These are phyloP conservation scores for Akanthomyces muscarius DNA, from an alignment of 2,329 filamentous ascomycete genomes.

Conservation along the genomic window DNA sequence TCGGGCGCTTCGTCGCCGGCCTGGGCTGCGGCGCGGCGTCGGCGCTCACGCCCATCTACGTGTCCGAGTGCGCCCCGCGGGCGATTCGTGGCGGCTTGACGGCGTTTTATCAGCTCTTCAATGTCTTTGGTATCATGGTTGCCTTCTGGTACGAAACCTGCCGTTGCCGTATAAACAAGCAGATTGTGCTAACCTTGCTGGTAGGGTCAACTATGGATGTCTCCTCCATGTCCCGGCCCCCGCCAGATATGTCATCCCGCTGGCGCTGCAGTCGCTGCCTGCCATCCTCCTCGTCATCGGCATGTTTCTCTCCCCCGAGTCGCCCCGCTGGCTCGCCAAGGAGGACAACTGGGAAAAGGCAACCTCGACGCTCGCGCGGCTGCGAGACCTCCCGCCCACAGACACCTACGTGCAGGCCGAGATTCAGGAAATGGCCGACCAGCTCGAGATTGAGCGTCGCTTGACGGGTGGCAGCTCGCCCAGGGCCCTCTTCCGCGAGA, in stretches of 20 bases:
- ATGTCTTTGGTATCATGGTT: slow-evolving; percentile 40
- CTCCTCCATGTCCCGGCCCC: slow-evolving; percentile 43
- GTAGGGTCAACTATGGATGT: slow-evolving; percentile 53
- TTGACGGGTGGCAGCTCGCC: slow-evolving; percentile 50
- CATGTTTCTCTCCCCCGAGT: slow-evolving; percentile 57
- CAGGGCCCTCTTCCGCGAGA: slow-evolving; percentile 60
- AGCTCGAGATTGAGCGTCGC: slow-evolving; percentile 59
- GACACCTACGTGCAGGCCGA: slow-evolving; percentile 56
- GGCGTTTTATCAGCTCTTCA: slow-evolving; percentile 49
- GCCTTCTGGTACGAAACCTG: slow-evolving; percentile 33
- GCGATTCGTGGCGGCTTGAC: slow-evolving; percentile 49
- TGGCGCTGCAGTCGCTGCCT: slow-evolving; percentile 62
- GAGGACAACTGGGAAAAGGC: slow-evolving; percentile 65
- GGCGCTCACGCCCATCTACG: slow-evolving; percentile 41
- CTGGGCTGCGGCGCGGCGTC: slow-evolving; percentile 49
- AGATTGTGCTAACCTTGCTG: slow-evolving; percentile 22
- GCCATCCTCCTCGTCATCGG: slow-evolving; percentile 56
- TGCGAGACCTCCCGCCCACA: slow-evolving; percentile 47
- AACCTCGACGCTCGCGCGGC: slow-evolving; percentile 48
- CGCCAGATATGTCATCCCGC: slow-evolving; percentile 56
- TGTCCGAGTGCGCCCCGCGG: slow-evolving; percentile 47
- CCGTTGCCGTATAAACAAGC: neutral
- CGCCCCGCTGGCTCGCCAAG: slow-evolving; percentile 64
- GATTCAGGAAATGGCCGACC: slow-evolving; percentile 56
- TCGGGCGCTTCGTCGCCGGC: slow-evolving; percentile 55